Evolutionary conservation across 2,329 filamentous ascomycete genomes (phyloP).

Genomic region (Exophiala bonariae): DNA sequence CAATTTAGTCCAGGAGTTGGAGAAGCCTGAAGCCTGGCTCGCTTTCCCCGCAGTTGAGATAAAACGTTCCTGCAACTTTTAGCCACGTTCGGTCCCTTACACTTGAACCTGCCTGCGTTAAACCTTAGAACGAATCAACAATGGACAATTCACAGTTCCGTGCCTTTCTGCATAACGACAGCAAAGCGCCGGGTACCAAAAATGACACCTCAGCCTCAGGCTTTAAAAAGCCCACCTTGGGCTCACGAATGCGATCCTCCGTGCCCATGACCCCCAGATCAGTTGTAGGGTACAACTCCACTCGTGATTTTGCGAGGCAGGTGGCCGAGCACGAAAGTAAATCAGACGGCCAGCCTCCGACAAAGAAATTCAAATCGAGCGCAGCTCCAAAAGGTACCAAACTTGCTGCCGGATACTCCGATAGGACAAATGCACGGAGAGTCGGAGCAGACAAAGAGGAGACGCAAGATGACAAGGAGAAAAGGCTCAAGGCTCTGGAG

Average conservation of each 20-base stretch:
- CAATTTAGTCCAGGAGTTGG: too few relatives aligned
- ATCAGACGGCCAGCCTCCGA: slow-evolving; percentile 50
- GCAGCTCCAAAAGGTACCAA: slow-evolving; percentile 80
- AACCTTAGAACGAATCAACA: too few relatives aligned
- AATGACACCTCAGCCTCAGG: slow-evolving; percentile 46
- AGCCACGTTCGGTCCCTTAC: too few relatives aligned
- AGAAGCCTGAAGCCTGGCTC: too few relatives aligned
- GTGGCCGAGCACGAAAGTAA: slow-evolving; percentile 71
- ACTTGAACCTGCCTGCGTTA: too few relatives aligned
- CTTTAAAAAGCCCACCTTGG: slow-evolving; percentile 58
- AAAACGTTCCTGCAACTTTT: too few relatives aligned
- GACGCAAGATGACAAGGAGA: slow-evolving; percentile 55
- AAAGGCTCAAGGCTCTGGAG: slow-evolving; percentile 75
- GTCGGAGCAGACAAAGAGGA: slow-evolving; percentile 53
- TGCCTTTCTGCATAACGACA: slow-evolving; percentile 60
- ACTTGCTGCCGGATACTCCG: slow-evolving; percentile 77
- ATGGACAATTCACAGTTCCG: slow-evolving; percentile 99
- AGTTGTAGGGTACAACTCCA: slow-evolving; percentile 46
- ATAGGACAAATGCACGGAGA: slow-evolving; percentile 70
- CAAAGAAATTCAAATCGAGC: slow-evolving; percentile 73
- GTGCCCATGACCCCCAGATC: slow-evolving; percentile 90
- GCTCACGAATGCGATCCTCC: slow-evolving; percentile 74
- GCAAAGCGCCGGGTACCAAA: slow-evolving; percentile 2
- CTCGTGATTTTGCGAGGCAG: slow-evolving; percentile 79
- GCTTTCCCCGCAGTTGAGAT: too few relatives aligned